Evolutionary conservation across 208 protist species (phyloP).

Genomic region (Leishmania lainsoni): DNA sequence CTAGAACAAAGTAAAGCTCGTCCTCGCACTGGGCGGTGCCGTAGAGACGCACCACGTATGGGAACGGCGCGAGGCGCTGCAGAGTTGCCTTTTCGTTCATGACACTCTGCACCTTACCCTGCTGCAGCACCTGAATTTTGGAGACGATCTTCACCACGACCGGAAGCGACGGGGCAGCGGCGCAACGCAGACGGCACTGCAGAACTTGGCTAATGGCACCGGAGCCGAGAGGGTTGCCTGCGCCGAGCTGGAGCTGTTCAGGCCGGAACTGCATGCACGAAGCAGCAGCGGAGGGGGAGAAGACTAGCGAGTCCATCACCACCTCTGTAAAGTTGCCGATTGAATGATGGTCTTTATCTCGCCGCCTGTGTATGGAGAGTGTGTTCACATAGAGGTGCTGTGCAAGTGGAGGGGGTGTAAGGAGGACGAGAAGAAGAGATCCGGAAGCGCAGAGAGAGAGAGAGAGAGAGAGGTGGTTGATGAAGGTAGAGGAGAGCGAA

Average conservation of each 20-base stretch:
- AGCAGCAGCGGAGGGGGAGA: neutral
- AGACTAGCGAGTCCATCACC: conserved; percentile 3
- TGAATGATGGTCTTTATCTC: neutral
- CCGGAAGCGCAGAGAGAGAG: neutral
- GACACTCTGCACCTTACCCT: conserved; percentile 74
- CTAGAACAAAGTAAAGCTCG: conserved; percentile 93
- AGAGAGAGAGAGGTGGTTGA: neutral
- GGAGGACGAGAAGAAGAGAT: neutral
- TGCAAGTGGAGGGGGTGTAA: neutral
- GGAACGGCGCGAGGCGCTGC: conserved; percentile 61
- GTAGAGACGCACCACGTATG: conserved; percentile 83
- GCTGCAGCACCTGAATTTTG: conserved; percentile 89
- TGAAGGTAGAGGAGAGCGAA: neutral
- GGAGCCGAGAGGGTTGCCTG: conserved; percentile 65
- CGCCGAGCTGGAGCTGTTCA: conserved; percentile 65
- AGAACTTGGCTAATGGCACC: conserved; percentile 87
- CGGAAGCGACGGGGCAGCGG: conserved; percentile 27
- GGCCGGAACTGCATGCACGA: conserved; percentile 51
- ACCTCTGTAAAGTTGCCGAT: neutral
- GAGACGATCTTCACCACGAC: conserved; percentile 90
- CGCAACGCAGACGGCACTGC: conserved; percentile 39
- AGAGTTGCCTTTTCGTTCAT: conserved; percentile 89
- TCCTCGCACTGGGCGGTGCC: conserved; percentile 89
- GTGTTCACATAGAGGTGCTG: neutral
- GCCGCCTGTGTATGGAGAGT: neutral